Conservation (phyloP, 129 eudicot genomes). For the Silybum marianum region DNA sequence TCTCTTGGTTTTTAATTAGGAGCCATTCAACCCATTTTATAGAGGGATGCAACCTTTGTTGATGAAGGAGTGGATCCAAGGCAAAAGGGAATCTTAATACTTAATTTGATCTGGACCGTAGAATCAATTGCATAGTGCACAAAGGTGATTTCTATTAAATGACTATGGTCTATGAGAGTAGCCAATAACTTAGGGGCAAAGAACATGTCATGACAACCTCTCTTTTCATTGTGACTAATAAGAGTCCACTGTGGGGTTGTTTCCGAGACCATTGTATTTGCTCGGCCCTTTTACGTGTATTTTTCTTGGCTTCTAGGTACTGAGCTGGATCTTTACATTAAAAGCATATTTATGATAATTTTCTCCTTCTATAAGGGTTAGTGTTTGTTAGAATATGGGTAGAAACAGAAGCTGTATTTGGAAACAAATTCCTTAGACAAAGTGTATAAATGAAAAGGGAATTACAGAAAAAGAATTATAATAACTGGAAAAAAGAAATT, state of each 20-base stretch:
- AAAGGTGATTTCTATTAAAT: background rate
- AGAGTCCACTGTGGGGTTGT: constrained; percentile 1
- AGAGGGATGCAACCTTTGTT: constrained; percentile 12
- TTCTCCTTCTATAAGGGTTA: background rate
- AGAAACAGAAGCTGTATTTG: too few relatives aligned
- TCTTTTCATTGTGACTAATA: constrained; percentile 1
- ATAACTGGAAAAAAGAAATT: too few relatives aligned
- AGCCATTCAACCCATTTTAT: constrained; percentile 19
- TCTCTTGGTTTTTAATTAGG: constrained; percentile 20
- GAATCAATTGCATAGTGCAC: background rate
- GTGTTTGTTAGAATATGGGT: too few relatives aligned
- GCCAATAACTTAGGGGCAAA: constrained; percentile 8
- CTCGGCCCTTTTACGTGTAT: background rate
- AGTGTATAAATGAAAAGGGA: too few relatives aligned
- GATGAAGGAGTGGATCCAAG: constrained; percentile 11
- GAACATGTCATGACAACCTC: too few relatives aligned
- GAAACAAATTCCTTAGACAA: too few relatives aligned
- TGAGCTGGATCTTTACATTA: too few relatives aligned
- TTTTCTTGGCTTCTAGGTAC: background rate
- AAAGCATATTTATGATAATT: too few relatives aligned
- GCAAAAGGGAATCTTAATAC: constrained; percentile 21
- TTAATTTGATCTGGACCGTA: constrained; percentile 22
- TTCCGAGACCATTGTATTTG: background rate
- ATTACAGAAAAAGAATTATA: too few relatives aligned
- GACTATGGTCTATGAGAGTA: background rate